Evolutionary conservation across 2,329 filamentous ascomycete species (phyloP).

Genomic region (Fusarium nisikadoi): DNA sequence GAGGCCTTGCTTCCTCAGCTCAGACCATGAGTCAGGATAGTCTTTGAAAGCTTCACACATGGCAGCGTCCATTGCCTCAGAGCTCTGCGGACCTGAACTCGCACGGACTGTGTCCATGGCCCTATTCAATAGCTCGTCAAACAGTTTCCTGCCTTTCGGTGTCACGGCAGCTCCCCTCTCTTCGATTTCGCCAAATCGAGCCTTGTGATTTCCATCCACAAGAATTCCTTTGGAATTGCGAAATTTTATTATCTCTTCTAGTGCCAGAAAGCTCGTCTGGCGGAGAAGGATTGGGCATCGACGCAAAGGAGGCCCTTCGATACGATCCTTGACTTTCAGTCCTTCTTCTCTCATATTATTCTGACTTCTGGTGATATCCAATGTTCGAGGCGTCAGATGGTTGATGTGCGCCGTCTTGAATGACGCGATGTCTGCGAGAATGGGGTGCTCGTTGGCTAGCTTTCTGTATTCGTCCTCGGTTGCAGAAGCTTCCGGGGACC

Average conservation of each 20-base stretch:
- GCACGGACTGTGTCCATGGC: conserved; percentile 32
- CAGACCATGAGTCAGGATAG: conserved; percentile 55
- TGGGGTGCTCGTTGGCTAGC: conserved; percentile 56
- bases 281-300: conserved; percentile 58
- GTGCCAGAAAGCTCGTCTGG: conserved; percentile 63
- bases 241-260: conserved; percentile 59
- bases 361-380: conserved; percentile 59
- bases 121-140: conserved; percentile 54
- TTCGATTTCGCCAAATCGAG: conserved; percentile 64
- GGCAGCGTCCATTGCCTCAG: conserved; percentile 25
- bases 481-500: conserved; percentile 55
- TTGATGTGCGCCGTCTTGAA: conserved; percentile 60
- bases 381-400: conserved; percentile 61
- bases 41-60: conserved; percentile 46
- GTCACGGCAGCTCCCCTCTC: conserved; percentile 62
- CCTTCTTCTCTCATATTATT: conserved; percentile 52
- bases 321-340: conserved; percentile 57
- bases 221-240: conserved; percentile 23
- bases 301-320: conserved; percentile 61
- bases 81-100: not conserved
- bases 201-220: conserved; percentile 54
- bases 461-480: conserved; percentile 53
- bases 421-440: conserved; percentile 58
- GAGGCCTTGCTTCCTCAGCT: conserved; percentile 49
- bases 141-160: conserved; percentile 54